phyloP scores from a whole-genome alignment of 179 eudicot genomes.

The Silene vulgaris region DNA sequence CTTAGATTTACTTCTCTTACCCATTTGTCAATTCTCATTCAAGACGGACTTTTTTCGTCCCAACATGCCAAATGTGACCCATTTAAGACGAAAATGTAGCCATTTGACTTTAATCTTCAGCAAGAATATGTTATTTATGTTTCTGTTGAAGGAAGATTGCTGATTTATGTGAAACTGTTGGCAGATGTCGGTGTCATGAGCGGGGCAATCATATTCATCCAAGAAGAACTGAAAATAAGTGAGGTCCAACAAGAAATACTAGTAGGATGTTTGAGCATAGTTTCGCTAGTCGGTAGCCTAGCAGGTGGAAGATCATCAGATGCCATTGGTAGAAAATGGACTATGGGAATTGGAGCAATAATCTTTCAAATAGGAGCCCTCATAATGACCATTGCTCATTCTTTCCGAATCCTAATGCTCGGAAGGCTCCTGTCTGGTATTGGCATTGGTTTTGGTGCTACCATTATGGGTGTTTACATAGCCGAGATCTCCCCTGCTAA shows the following conservation, averaged over 20 bases:
- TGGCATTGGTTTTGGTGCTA: slow-evolving; percentile 42
- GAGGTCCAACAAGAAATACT: slow-evolving; percentile 40
- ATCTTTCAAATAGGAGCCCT: slow-evolving; percentile 38
- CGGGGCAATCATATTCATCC: slow-evolving; percentile 43
- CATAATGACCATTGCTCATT: slow-evolving; percentile 34
- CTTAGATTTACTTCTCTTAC: background rate
- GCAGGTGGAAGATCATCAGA: slow-evolving; percentile 44
- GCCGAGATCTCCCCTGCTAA: slow-evolving; percentile 41
- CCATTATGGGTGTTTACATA: slow-evolving; percentile 39
- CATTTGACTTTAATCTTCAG: no score
- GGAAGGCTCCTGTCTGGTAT: slow-evolving; percentile 42
- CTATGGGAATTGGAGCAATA: slow-evolving; percentile 36
- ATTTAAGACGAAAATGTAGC: no score
- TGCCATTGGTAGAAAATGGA: slow-evolving; percentile 41
- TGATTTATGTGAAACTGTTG: background rate
- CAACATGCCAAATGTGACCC: no score
- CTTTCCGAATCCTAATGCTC: slow-evolving; percentile 31
- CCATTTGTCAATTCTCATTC: background rate
- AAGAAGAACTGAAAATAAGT: slow-evolving; percentile 34
- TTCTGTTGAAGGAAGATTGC: background rate
- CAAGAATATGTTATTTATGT: background rate
- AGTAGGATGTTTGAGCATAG: slow-evolving; percentile 37
- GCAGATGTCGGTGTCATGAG: slow-evolving; percentile 49
- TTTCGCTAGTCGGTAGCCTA: slow-evolving; percentile 33
- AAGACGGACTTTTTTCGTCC: no score